Evolutionary conservation across 2,329 filamentous ascomycete genomes (phyloP), one percentile per base, ranked within the genome.

Genomic region (Teratosphaeria gauchensis): DNA sequence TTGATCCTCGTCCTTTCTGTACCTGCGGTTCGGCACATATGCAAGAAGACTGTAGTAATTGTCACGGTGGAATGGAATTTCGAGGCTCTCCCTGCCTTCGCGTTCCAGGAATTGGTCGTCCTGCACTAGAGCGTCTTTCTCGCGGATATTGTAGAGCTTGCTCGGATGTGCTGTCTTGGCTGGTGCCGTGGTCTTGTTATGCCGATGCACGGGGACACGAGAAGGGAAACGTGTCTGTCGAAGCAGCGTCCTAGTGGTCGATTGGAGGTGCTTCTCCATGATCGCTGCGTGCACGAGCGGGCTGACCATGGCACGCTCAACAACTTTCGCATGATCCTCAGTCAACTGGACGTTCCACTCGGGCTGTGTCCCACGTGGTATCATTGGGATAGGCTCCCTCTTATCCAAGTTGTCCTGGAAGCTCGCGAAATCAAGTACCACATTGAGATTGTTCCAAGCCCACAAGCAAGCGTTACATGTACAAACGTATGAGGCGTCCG

Each of bases 21-120:
- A 85, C 53, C 75, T 77, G 24, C 83, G 74, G 61, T 81, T 81
- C 0, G 83, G 83, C 54, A 84, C 64, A 62, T 81, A 84, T 1
- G 79, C 79, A 66, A 84, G 76, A 31, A 85, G 74, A 73, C 81
- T 77, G 65, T 85, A 82, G 64, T 84, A 85, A 53, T 80, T 78
- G 59, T 85, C 83, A 24, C 83, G 72, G 55, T 80, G 76, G 58
- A 76, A 83, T 0, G 81, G 82, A 11, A 82, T 77, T 56, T 83
- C 80, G 11, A 79, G 65, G 0, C 77, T 79, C 0, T 76, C 74
- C 3, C 80, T 81, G 0, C 82, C 82, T 24, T 73, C 74, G 16
- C 78, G 72, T 21, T 75, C 72, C 12, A 85, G 68, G 58, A 84
- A 85, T 0, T 59, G 63, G 62, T 85, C 82, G 0, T 76, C 79